Evolutionary conservation across 352 stramenopile genomes (phyloP).

Genomic region (Globisporangium sylvaticum): DNA sequence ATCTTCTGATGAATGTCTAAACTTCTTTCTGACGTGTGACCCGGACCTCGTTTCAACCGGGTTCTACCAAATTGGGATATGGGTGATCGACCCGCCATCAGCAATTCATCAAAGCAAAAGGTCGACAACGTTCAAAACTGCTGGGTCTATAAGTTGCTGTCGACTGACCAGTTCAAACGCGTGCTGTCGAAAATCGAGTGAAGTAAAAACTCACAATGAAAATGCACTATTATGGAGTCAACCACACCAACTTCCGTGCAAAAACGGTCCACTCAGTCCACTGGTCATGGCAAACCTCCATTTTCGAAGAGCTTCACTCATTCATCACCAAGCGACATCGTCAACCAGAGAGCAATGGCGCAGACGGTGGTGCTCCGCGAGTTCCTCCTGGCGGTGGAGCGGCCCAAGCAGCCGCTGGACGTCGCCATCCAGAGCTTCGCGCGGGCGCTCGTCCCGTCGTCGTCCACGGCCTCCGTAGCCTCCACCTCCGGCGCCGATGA

Average conservation of each 20-base stretch:
- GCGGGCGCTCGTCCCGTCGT: slow-evolving; percentile 12
- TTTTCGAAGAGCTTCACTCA: background rate
- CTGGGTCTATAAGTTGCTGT: no score
- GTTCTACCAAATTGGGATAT: no score
- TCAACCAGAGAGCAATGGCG: slow-evolving; percentile 7
- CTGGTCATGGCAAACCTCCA: slow-evolving; percentile 1
- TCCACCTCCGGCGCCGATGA: background rate
- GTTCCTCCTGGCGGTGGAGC: slow-evolving; percentile 62
- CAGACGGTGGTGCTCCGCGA: slow-evolving; percentile 44
- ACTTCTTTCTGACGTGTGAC: no score
- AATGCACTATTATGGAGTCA: no score
- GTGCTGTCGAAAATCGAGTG: no score
- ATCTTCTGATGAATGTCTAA: no score
- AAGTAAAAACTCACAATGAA: no score
- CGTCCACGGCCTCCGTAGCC: background rate
- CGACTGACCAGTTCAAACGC: no score
- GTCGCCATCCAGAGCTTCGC: slow-evolving; percentile 41
- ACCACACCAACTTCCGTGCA: background rate
- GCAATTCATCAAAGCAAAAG: no score
- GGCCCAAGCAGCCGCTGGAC: slow-evolving; percentile 56
- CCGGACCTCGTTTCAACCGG: no score
- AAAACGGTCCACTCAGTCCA: background rate
- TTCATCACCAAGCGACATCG: background rate
- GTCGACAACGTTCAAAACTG: no score
- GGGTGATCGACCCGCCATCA: no score